Percentiles rank a stretch among this genome's conserved stretches.
These are phyloP conservation scores for Apophysomyces trapeziformis DNA, from an alignment of 371 early-diverging fungal species.

Conservation along the genomic window DNA sequence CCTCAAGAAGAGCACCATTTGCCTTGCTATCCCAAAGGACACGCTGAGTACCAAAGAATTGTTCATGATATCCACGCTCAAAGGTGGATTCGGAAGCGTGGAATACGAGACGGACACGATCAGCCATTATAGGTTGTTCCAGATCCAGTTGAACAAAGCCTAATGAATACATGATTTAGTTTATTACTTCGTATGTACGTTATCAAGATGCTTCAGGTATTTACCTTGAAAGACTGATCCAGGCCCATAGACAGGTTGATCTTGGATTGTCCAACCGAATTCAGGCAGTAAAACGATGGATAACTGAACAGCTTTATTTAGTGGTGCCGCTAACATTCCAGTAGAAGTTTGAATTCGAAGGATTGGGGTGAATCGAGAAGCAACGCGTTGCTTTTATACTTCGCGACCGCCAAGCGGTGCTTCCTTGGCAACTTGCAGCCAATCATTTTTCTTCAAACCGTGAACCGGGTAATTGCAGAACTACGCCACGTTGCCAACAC, in stretches of 20 bases:
- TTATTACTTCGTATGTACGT: not conserved
- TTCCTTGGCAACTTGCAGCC: too few relatives aligned
- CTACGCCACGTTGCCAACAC: too few relatives aligned
- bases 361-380: not conserved
- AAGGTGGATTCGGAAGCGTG: constrained; percentile 26
- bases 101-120: constrained; percentile 32
- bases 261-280: constrained; percentile 43
- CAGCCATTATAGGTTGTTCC: constrained; percentile 20
- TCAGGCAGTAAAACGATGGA: constrained; percentile 44
- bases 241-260: constrained; percentile 45
- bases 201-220: not conserved
- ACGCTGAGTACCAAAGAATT: constrained; percentile 39
- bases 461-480: too few relatives aligned
- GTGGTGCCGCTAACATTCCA: not conserved
- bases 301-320: constrained; percentile 9
- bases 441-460: too few relatives aligned
- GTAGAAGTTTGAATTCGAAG: not conserved
- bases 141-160: constrained; percentile 7
- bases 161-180: not conserved
- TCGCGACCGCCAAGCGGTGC: too few relatives aligned
- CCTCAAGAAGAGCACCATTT: constrained; percentile 13
- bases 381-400: too few relatives aligned
- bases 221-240: constrained; percentile 52
- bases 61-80: not conserved
- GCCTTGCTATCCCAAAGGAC: constrained; percentile 37